Percentiles rank a stretch among this genome's conserved stretches.
Conservation (phyloP, 768 basidiomycete genomes). For the Leccinum fibrillosum region DNA sequence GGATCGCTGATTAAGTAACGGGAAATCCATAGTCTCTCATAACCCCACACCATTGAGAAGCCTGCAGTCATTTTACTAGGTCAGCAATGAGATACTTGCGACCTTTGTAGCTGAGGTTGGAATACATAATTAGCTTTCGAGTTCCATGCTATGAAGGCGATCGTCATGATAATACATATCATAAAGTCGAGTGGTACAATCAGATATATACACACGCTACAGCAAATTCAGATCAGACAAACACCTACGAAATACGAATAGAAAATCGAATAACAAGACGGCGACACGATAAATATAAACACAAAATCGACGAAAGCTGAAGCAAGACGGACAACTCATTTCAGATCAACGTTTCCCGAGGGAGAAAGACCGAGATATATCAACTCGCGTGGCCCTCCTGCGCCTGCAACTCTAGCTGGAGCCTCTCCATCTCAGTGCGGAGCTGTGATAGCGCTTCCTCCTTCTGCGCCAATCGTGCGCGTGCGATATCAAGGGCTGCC, state of each 20-base stretch:
- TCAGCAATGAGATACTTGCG: too few species aligned
- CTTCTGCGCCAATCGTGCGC: conserved; percentile 20
- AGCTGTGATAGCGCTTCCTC: conserved; percentile 20
- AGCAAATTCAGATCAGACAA: neutral
- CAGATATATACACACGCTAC: too few species aligned
- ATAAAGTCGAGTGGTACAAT: too few species aligned
- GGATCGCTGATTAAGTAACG: too few species aligned
- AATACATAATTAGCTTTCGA: too few species aligned
- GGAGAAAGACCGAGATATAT: neutral
- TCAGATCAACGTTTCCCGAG: neutral
- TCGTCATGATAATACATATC: too few species aligned
- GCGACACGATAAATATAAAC: neutral
- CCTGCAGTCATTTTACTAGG: too few species aligned
- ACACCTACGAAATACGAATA: neutral
- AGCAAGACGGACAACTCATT: neutral
- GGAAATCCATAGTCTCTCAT: too few species aligned
- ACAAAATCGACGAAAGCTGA: neutral
- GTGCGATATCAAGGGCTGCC: conserved; percentile 19
- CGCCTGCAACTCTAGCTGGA: conserved; percentile 10
- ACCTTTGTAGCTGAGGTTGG: too few species aligned
- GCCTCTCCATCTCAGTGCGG: conserved; percentile 21
- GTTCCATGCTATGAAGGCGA: too few species aligned
- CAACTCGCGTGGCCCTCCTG: conserved; percentile 1
- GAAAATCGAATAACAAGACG: neutral
- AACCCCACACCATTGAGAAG: too few species aligned